Conservation (phyloP, 352 stramenopile species). For the Stramenopiles sp. region DNA sequence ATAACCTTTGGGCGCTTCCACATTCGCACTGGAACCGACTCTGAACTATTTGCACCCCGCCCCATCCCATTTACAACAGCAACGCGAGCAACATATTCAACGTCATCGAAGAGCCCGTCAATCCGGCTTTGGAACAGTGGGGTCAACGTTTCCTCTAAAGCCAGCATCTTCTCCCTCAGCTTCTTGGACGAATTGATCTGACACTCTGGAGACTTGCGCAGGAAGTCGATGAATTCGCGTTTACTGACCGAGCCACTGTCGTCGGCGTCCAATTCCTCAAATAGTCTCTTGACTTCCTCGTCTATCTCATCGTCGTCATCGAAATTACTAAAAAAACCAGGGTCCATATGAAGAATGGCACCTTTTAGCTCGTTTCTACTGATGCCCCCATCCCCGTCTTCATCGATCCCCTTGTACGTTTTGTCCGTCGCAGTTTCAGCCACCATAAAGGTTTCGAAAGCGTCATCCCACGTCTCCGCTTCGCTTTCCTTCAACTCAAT, state of each 20-base stretch:
- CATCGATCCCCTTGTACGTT: not conserved
- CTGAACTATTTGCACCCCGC: not conserved
- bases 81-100: not conserved
- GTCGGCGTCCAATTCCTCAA: not conserved
- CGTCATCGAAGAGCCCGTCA: not conserved
- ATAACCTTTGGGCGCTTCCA: not conserved
- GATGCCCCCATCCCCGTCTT: not conserved
- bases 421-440: not conserved
- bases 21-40: not conserved
- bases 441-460: not conserved
- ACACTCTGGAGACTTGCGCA: not conserved
- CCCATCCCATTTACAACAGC: constrained; percentile 1
- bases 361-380: not conserved
- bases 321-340: not conserved
- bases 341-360: not conserved
- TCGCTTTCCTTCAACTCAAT: not conserved
- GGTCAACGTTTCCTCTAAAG: not conserved
- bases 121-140: not conserved
- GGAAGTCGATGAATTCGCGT: not conserved
- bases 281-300: not conserved
- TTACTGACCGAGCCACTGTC: constrained; percentile 1
- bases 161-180: not conserved
- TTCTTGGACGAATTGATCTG: not conserved
- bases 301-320: not conserved
- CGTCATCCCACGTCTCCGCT: not conserved